Percentiles rank a stretch among this genome's conserved stretches.
Conservation (phyloP, 2,329 filamentous ascomycete species). For the Niveomyces coronatus region DNA sequence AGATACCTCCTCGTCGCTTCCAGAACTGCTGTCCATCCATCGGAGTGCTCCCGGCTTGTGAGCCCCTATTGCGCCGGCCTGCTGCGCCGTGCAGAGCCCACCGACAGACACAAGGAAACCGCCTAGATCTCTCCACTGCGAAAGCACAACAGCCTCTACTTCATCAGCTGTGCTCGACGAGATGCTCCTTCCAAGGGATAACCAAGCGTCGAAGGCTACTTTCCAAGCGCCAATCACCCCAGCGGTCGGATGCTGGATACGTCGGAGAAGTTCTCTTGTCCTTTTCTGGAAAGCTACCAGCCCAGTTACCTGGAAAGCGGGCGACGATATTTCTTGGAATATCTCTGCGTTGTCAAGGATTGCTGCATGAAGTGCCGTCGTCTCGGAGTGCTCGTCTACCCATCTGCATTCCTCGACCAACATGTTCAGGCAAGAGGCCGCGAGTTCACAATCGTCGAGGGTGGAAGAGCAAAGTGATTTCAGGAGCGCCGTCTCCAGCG, state of each 20-base stretch:
- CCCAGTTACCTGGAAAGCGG: conserved; percentile 55
- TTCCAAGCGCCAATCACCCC: conserved; percentile 62
- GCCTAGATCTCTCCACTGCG: conserved; percentile 60
- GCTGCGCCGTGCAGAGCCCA: conserved; percentile 53
- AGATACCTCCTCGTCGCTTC: conserved; percentile 50
- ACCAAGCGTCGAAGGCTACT: conserved; percentile 54
- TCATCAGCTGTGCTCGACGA: conserved; percentile 40
- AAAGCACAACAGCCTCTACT: conserved; percentile 44
- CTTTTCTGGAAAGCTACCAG: conserved; percentile 61
- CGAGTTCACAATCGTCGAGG: conserved; percentile 53
- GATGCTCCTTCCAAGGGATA: conserved; percentile 52
- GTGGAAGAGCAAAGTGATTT: conserved; percentile 55
- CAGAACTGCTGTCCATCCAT: conserved; percentile 54
- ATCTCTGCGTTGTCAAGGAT: conserved; percentile 50
- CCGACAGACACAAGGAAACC: conserved; percentile 58
- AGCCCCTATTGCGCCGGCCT: conserved; percentile 47
- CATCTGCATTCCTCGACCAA: conserved; percentile 52
- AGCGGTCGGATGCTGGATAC: conserved; percentile 51
- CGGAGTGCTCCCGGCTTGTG: conserved; percentile 43
- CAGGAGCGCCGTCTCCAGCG: conserved; percentile 52
- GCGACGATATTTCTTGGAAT: conserved; percentile 52
- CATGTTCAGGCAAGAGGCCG: conserved; percentile 50
- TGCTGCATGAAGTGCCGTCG: conserved; percentile 39
- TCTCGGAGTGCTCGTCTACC: conserved; percentile 39
- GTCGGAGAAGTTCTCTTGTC: conserved; percentile 46